Percentiles rank a stretch among this genome's conserved stretches.
Evolutionary conservation across 768 basidiomycete genomes (phyloP).

Genomic region (Calocera viscosa): DNA sequence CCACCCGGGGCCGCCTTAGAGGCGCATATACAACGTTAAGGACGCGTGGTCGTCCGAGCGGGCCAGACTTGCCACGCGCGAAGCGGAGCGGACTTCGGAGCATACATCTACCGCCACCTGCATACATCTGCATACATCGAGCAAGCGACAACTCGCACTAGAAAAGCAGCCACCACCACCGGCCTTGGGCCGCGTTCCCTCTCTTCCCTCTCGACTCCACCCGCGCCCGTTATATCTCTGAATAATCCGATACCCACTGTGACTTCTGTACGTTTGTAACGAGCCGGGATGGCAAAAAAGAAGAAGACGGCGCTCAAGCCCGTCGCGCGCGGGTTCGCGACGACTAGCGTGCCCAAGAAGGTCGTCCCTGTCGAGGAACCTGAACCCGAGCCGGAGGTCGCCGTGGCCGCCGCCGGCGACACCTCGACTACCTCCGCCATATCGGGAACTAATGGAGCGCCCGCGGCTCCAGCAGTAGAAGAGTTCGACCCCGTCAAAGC

Average conservation of each 20-base stretch:
- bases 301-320: conserved; percentile 73
- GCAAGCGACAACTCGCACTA: neutral
- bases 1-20: neutral
- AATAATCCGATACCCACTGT: neutral
- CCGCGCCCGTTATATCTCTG: neutral
- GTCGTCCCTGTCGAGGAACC: conserved; percentile 8
- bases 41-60: neutral
- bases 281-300: conserved; percentile 55
- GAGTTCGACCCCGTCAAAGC: conserved; percentile 16
- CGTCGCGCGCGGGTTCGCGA: conserved; percentile 62
- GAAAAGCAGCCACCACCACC: neutral
- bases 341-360: conserved; percentile 75
- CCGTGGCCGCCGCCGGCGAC: neutral
- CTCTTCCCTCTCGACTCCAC: neutral
- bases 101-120: neutral
- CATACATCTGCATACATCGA: neutral
- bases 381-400: conserved; percentile 5
- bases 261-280: neutral
- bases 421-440: neutral
- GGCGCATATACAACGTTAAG: neutral
- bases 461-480: conserved; percentile 27
- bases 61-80: too few relatives aligned
- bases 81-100: neutral
- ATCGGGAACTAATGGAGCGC: conserved; percentile 22
- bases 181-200: neutral